These are phyloP conservation scores for Teunomyces stri DNA, from an alignment of 805 yeast genomes.

Conservation along the genomic window DNA sequence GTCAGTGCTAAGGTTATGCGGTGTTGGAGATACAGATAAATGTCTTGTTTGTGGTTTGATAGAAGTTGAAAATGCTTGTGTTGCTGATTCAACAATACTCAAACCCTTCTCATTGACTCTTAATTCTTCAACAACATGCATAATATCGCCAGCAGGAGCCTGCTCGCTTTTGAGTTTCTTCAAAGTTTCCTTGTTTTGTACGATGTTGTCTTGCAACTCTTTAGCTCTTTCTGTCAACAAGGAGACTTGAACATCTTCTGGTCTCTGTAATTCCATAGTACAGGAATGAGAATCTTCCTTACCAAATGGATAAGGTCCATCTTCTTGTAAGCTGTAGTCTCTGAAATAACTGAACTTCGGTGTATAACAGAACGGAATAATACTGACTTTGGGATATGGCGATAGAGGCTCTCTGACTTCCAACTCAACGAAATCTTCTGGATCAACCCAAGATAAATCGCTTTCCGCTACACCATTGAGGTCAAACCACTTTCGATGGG, in stretches of 20 bases:
- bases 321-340: constrained; percentile 44
- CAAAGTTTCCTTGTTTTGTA: constrained; percentile 11
- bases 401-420: constrained; percentile 46
- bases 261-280: constrained; percentile 49
- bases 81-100: constrained; percentile 23
- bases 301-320: constrained; percentile 58
- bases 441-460: constrained; percentile 63
- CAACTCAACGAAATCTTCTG: constrained; percentile 72
- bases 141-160: not conserved
- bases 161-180: constrained; percentile 8
- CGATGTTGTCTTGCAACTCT: constrained; percentile 13
- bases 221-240: constrained; percentile 32
- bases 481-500: constrained; percentile 18
- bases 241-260: constrained; percentile 52
- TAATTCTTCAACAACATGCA: constrained; percentile 20
- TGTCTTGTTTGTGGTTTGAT: not conserved
- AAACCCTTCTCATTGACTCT: constrained; percentile 19
- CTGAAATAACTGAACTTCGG: constrained; percentile 63
- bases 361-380: constrained; percentile 48
- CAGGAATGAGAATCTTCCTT: constrained; percentile 65
- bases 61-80: constrained; percentile 14
- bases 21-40: not conserved
- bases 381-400: constrained; percentile 41
- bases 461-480: constrained; percentile 24
- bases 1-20: constrained; percentile 4